A percentile compares a stretch with the other conserved stretches of the same genome.
Evolutionary conservation across 202 grass and related monocot species (phyloP).

Genomic region (Sporobolus alterniflorus): DNA sequence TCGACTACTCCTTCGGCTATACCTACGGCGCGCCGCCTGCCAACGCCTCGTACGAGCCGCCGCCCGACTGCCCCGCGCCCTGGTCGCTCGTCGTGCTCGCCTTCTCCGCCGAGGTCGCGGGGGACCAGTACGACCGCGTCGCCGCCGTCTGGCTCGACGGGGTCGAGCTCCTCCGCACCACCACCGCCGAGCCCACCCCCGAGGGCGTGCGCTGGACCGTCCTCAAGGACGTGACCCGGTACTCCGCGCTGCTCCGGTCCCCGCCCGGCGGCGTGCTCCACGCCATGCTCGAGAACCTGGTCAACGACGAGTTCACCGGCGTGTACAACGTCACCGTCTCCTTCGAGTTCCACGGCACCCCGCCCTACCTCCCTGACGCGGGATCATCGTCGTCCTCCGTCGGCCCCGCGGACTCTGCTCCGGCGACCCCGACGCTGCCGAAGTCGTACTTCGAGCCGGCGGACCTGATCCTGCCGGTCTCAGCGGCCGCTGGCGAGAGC

Average conservation of each 20-base stretch:
- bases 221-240: slow-evolving; percentile 78
- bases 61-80: slow-evolving; percentile 55
- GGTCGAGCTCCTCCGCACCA: slow-evolving; percentile 89
- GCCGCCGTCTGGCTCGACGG: slow-evolving; percentile 88
- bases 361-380: slow-evolving; percentile 22
- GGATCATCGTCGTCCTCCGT: not conserved
- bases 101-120: slow-evolving; percentile 69
- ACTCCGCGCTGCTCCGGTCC: slow-evolving; percentile 59
- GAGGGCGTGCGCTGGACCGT: slow-evolving; percentile 75
- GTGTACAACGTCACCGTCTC: slow-evolving; percentile 77
- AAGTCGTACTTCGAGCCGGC: slow-evolving; percentile 51
- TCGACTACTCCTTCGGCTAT: slow-evolving; percentile 73
- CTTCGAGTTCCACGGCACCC: slow-evolving; percentile 59
- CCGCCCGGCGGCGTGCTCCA: slow-evolving; percentile 50
- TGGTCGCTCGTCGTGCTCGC: slow-evolving; percentile 75
- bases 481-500: slow-evolving; percentile 24
- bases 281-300: slow-evolving; percentile 97
- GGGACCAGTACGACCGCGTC: slow-evolving; percentile 92
- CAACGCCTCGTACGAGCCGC: slow-evolving; percentile 53
- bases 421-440: not conserved
- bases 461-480: slow-evolving; percentile 79
- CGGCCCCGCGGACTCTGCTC: not conserved
- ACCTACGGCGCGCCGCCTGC: slow-evolving; percentile 74
- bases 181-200: slow-evolving; percentile 74
- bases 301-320: slow-evolving; percentile 77